phyloP scores from a whole-genome alignment of 1,284 basidiomycete species.

The Psilocybe mexicana region DNA sequence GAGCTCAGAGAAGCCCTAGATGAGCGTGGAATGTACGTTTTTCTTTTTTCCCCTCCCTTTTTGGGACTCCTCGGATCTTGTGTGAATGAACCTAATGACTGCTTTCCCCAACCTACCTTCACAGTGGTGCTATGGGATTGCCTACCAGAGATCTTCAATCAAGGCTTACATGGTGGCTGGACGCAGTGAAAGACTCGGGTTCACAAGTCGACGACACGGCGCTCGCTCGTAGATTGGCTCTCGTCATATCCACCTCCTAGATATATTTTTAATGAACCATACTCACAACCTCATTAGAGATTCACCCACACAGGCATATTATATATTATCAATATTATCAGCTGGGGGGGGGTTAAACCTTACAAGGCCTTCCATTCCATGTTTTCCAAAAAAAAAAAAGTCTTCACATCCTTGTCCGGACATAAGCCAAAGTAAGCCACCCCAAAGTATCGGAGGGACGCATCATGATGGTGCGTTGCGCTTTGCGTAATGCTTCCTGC shows the following conservation, averaged over 20 bases:
- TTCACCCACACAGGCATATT: neutral
- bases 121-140: slow-evolving; percentile 21
- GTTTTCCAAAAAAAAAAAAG: neutral
- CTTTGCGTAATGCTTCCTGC: slow-evolving; percentile 36
- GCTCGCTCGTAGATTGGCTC: slow-evolving; percentile 40
- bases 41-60: slow-evolving; percentile 1
- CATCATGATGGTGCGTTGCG: slow-evolving; percentile 70
- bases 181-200: slow-evolving; percentile 34
- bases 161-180: slow-evolving; percentile 65
- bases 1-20: slow-evolving; percentile 64
- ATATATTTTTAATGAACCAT: slow-evolving; percentile 3
- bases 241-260: slow-evolving; percentile 23
- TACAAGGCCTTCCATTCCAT: neutral
- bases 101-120: neutral
- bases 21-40: slow-evolving; percentile 69
- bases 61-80: neutral
- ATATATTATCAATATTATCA: slow-evolving; percentile 7
- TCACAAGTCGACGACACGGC: slow-evolving; percentile 30
- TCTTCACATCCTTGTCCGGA: slow-evolving; percentile 31
- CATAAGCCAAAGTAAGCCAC: slow-evolving; percentile 65
- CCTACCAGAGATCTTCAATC: slow-evolving; percentile 43
- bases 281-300: neutral
- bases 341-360: neutral
- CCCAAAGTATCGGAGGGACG: slow-evolving; percentile 57
- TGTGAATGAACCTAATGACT: neutral